phyloP scores from a whole-genome alignment of 2,329 filamentous ascomycete genomes.

The Neocucurbitaria cava region DNA sequence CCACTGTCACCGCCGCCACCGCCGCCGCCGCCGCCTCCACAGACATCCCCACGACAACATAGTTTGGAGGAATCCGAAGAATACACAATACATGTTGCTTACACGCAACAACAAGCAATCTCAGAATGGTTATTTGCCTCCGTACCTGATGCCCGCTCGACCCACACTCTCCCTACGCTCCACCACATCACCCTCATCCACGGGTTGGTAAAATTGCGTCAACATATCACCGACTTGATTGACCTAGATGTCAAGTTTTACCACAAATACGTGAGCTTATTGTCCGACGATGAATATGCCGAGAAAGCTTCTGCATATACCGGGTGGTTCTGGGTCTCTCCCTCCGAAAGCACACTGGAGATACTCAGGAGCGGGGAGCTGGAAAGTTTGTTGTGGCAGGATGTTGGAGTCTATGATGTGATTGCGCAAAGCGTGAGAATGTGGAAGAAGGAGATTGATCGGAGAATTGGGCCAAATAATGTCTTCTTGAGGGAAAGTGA shows the following conservation, averaged over 20 bases:
- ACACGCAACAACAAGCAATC: not conserved
- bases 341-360: not conserved
- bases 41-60: not conserved
- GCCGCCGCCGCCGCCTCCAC: not conserved
- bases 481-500: not conserved
- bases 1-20: not conserved
- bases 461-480: not conserved
- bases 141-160: not conserved
- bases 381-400: not conserved
- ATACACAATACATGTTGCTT: not conserved
- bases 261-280: not conserved
- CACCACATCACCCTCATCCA: not conserved
- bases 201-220: not conserved
- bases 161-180: not conserved
- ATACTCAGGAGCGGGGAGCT: not conserved
- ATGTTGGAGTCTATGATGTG: not conserved
- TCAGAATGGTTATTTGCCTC: constrained; percentile 2
- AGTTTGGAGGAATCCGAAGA: not conserved
- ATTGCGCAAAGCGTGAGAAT: constrained; percentile 1
- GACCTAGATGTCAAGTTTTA: not conserved
- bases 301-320: not conserved
- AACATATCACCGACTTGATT: not conserved
- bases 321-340: not conserved
- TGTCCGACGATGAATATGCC: not conserved
- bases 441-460: constrained; percentile 2